phyloP scores from a whole-genome alignment of 1,139 yeast genomes.

The Blastobotrys apis region DNA sequence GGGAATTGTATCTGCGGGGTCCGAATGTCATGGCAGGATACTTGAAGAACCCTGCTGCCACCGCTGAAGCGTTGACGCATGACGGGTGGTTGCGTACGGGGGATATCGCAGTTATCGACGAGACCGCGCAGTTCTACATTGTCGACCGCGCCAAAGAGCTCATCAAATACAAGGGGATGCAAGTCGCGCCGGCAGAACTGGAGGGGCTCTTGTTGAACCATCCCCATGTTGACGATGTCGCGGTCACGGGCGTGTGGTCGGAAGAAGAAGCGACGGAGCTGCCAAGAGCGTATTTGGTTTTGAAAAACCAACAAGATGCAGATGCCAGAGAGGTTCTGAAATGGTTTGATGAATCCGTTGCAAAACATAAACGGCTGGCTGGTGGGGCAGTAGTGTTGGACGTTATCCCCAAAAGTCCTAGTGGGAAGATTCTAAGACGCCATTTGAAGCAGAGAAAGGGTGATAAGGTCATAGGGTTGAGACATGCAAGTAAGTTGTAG shows the following conservation, averaged over 20 bases:
- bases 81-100: constrained; percentile 82
- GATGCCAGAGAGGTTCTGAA: constrained; percentile 27
- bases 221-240: constrained; percentile 35
- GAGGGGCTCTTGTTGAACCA: constrained; percentile 57
- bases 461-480: constrained; percentile 22
- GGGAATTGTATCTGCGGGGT: constrained; percentile 67
- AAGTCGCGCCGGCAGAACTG: constrained; percentile 75
- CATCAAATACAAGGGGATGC: constrained; percentile 80
- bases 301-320: constrained; percentile 20
- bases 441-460: constrained; percentile 27
- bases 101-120: constrained; percentile 58
- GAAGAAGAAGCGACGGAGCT: constrained; percentile 35
- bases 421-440: constrained; percentile 40
- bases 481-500: constrained; percentile 2
- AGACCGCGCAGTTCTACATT: constrained; percentile 53
- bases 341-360: constrained; percentile 37
- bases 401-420: constrained; percentile 37
- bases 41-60: constrained; percentile 52
- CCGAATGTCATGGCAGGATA: constrained; percentile 64
- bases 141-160: constrained; percentile 77
- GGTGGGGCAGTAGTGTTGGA: constrained; percentile 38
- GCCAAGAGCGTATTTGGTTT: constrained; percentile 38
- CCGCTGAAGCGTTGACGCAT: constrained; percentile 46
- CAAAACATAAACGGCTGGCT: constrained; percentile 39
- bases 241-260: constrained; percentile 36